Percentiles rank a stretch among this genome's conserved stretches.
phyloP scores from a whole-genome alignment of 1,284 basidiomycete species.

The Boletus calvinii region DNA sequence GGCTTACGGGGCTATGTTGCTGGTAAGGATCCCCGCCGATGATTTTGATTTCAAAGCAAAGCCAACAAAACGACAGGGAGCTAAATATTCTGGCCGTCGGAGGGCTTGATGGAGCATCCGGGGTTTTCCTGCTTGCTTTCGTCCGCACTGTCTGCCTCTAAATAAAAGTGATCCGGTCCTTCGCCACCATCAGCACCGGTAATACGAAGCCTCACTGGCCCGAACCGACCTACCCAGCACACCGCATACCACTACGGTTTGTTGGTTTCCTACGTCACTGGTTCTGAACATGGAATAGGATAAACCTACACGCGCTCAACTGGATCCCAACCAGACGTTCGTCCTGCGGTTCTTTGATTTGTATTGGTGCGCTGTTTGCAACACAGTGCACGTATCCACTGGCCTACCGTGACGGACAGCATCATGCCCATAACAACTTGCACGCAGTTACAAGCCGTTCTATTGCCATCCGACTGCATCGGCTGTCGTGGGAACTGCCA shows the following conservation, averaged over 20 bases:
- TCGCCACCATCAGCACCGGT: background rate
- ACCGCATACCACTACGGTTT: background rate
- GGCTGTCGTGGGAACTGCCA: background rate
- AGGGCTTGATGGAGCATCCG: constrained; percentile 12
- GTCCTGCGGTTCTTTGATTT: background rate
- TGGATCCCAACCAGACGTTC: background rate
- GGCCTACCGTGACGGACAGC: no score
- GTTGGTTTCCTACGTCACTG: background rate
- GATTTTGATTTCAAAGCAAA: background rate
- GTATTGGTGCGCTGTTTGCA: background rate
- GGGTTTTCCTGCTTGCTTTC: background rate
- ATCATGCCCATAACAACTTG: background rate
- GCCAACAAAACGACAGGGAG: background rate
- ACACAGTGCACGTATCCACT: constrained; percentile 12
- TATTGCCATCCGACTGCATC: background rate
- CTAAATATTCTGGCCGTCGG: constrained; percentile 1
- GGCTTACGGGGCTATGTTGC: constrained; percentile 9
- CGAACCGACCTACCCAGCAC: background rate
- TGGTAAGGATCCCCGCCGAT: background rate
- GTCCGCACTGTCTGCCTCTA: constrained; percentile 17
- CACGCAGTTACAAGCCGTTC: no score
- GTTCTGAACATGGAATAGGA: background rate
- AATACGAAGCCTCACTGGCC: background rate
- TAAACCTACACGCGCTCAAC: background rate
- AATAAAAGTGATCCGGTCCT: background rate